Evolutionary conservation across 352 stramenopile genomes (phyloP), one percentile per base, ranked within the genome.

Genomic region (Plasmopara muralis): DNA sequence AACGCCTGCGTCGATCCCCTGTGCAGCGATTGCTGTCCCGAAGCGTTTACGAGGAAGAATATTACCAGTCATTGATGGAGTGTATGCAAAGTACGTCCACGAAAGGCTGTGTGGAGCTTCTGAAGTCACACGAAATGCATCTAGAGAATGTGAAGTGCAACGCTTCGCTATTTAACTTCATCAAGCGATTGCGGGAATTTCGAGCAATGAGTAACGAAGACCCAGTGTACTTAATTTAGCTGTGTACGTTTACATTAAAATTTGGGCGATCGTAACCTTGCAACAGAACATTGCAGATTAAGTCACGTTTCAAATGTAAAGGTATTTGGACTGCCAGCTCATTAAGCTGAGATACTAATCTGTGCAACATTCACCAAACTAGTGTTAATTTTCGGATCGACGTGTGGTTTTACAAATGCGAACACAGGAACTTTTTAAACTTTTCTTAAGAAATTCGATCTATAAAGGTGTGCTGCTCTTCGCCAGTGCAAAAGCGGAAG

Each of bases 1-100:
- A 83, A 2, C 68, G 72, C 29, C 48, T 94, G 18, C 70, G 68
- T 33, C 57, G 63, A 48, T 84, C 73, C 10, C 79, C 70, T 14
- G 70, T 91, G 38, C 72, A 90, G 58, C 66, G 83, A 4, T 64
- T 94, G 56, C 61, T 92, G 12, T 86, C 79, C 48, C 72, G 83
- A 29, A 74, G 75, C 35, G 77, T 90, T 31, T 88, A 88, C 62
- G 74, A 81, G 28, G 74, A 88, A 37, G 74, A 88, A 42, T 88
- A 88, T 60, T 68, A 74, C 41, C 68, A 83, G 53, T 85, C 77
- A 18, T 67, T 86, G 55, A 80, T 70, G 53, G 66, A 88, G 52
- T 88, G 77, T 55, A 88, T 88, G 77, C 66, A 73, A 47, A 60
- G 50, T 47, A 74, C 70, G 4, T 53, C 70, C 0, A 60, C 53